Evolutionary conservation across 1,139 yeast genomes (phyloP).

Genomic region (Zygosaccharomyces sapae): DNA sequence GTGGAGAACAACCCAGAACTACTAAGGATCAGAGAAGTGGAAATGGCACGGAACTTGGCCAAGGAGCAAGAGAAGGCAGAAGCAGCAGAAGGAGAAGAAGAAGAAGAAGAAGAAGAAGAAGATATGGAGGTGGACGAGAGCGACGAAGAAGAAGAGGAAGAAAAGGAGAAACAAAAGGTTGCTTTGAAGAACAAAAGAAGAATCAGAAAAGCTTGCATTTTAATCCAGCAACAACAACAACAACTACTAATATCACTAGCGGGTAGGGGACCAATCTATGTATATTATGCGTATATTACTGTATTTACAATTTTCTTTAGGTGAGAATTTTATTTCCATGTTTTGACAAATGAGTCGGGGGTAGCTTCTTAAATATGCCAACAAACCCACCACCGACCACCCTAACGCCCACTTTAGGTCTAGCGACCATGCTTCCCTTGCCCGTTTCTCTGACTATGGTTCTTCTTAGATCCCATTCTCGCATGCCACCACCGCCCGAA

Average conservation of each 20-base stretch:
- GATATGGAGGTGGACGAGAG: slow-evolving; percentile 43
- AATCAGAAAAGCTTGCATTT: slow-evolving; percentile 38
- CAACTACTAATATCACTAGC: no score
- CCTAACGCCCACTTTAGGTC: slow-evolving; percentile 46
- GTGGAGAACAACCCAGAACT: slow-evolving; percentile 86
- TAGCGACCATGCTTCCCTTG: slow-evolving; percentile 41
- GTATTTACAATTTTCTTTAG: slow-evolving; percentile 9
- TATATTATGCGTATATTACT: slow-evolving; percentile 2
- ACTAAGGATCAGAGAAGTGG: slow-evolving; percentile 88
- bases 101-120: slow-evolving; percentile 44
- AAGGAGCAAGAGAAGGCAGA: slow-evolving; percentile 59
- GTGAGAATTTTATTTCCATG: slow-evolving; percentile 9
- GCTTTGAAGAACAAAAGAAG: slow-evolving; percentile 65
- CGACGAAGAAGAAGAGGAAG: slow-evolving; percentile 43
- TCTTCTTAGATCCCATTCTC: slow-evolving; percentile 43
- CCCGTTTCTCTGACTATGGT: slow-evolving; percentile 41
- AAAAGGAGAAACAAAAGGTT: slow-evolving; percentile 64
- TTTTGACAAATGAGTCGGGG: slow-evolving; percentile 12
- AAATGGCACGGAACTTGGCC: slow-evolving; percentile 75
- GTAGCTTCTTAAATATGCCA: slow-evolving; percentile 25
- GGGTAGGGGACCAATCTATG: slow-evolving; percentile 5
- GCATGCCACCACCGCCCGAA: slow-evolving; percentile 42
- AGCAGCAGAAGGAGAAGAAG: slow-evolving; percentile 46
- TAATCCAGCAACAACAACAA: slow-evolving; percentile 14
- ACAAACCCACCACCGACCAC: slow-evolving; percentile 48